A percentile compares a stretch with the other conserved stretches of the same genome.
Evolutionary conservation across 1,284 basidiomycete genomes (phyloP).

Genomic region (Sparassis latifolia): DNA sequence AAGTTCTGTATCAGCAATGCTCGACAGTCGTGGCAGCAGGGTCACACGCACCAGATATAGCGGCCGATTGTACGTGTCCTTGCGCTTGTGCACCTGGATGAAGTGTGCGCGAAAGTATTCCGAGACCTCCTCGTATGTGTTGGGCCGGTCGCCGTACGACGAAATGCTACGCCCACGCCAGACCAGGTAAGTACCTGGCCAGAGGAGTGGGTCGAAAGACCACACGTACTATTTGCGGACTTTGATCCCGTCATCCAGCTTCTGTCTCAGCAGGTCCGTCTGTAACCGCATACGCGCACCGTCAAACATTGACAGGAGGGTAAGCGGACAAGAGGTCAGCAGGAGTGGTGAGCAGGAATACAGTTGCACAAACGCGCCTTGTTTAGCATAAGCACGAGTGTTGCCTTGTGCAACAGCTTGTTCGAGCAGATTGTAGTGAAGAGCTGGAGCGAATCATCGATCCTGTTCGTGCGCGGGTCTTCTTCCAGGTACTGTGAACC

Average conservation of each 20-base stretch:
- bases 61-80: conserved; percentile 51
- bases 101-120: conserved; percentile 79
- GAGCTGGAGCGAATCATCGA: conserved; percentile 74
- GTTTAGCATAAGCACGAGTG: conserved; percentile 70
- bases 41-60: conserved; percentile 53
- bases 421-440: conserved; percentile 71
- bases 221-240: conserved; percentile 63
- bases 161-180: conserved; percentile 52
- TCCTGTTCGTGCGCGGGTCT: conserved; percentile 67
- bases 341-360: background rate
- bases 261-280: conserved; percentile 62
- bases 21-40: background rate
- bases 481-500: conserved; percentile 66
- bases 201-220: background rate
- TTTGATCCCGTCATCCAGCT: conserved; percentile 54
- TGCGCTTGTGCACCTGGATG: conserved; percentile 61
- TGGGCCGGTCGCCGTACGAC: conserved; percentile 70
- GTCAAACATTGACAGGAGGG: background rate
- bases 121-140: conserved; percentile 63
- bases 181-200: background rate
- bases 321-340: background rate
- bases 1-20: background rate
- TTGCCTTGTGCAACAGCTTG: conserved; percentile 62
- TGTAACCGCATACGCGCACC: conserved; percentile 19
- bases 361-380: conserved; percentile 39